Conservation (phyloP, 345 rosid species). For the Trapa bicornis region DNA sequence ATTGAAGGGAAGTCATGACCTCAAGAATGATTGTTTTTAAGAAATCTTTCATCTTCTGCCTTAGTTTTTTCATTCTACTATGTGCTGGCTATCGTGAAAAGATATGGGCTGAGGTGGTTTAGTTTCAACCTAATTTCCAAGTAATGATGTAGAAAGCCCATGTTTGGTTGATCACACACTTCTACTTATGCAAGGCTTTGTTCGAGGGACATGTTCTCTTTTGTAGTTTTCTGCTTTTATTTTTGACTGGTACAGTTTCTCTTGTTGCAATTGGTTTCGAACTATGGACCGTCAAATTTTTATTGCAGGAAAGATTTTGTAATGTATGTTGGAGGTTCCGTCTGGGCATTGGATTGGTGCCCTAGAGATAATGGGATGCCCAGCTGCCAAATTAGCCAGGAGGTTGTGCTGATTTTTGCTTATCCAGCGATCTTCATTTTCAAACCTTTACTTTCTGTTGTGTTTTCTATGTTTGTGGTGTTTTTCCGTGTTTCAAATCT, state of each 20-base stretch:
- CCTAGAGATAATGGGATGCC: conserved; percentile 45
- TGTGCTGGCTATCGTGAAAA: no score
- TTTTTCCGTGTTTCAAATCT: background rate
- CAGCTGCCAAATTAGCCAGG: conserved; percentile 37
- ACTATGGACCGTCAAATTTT: background rate
- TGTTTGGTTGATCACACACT: background rate
- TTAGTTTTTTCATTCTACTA: background rate
- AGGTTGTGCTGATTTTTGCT: conserved; percentile 25
- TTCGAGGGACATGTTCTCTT: background rate
- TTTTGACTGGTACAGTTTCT: background rate
- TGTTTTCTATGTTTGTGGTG: background rate
- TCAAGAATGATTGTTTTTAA: background rate
- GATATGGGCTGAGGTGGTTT: no score
- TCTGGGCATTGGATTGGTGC: conserved; percentile 94
- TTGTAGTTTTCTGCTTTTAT: background rate
- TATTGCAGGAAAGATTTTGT: conserved; percentile 72
- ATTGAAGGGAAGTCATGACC: background rate
- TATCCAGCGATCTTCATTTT: conserved; percentile 6
- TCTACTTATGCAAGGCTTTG: background rate
- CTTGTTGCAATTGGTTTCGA: background rate
- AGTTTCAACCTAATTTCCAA: no score
- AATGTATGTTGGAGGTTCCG: conserved; percentile 75
- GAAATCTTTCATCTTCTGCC: background rate
- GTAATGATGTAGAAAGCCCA: no score
- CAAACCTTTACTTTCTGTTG: background rate